Conservation (phyloP, 768 basidiomycete species). For the Lactarius deliciosus region DNA sequence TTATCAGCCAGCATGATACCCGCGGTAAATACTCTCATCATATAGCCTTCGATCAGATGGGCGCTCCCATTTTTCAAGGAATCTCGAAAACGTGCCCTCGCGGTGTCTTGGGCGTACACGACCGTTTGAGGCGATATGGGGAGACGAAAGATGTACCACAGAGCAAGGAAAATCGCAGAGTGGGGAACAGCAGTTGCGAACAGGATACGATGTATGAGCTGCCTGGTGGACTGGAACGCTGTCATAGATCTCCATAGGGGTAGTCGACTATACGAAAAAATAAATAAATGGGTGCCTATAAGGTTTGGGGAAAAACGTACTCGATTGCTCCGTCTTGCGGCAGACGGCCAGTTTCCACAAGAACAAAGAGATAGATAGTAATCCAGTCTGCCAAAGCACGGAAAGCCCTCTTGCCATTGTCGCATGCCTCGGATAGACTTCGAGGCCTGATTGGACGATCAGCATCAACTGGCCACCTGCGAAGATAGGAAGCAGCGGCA, state of each 20-base stretch:
- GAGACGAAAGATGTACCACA: conserved; percentile 39
- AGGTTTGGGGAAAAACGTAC: conserved; percentile 15
- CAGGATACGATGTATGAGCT: conserved; percentile 25
- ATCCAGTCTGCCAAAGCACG: conserved; percentile 26
- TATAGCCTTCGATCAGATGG: conserved; percentile 36
- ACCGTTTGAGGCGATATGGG: conserved; percentile 27
- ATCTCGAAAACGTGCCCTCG: conserved; percentile 35
- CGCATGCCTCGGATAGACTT: conserved; percentile 24
- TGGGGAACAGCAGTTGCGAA: conserved; percentile 26
- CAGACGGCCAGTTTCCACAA: conserved; percentile 25
- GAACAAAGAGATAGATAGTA: conserved; percentile 27
- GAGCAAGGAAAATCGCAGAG: conserved; percentile 23
- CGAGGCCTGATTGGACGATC: conserved; percentile 26
- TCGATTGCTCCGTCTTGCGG: conserved; percentile 26
- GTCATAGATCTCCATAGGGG: conserved; percentile 26
- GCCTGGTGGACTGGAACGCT: conserved; percentile 27
- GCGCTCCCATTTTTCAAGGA: conserved; percentile 36
- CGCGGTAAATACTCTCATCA: conserved; percentile 38
- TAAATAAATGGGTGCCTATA: neutral
- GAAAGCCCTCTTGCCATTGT: conserved; percentile 24
- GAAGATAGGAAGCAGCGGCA: conserved; percentile 7
- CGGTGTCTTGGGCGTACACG: conserved; percentile 21
- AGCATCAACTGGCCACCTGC: conserved; percentile 16
- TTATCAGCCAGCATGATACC: conserved; percentile 42
- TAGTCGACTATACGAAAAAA: conserved; percentile 16